Evolutionary conservation across 805 yeast genomes (phyloP).

Genomic region (Pichia phayaonensis): DNA sequence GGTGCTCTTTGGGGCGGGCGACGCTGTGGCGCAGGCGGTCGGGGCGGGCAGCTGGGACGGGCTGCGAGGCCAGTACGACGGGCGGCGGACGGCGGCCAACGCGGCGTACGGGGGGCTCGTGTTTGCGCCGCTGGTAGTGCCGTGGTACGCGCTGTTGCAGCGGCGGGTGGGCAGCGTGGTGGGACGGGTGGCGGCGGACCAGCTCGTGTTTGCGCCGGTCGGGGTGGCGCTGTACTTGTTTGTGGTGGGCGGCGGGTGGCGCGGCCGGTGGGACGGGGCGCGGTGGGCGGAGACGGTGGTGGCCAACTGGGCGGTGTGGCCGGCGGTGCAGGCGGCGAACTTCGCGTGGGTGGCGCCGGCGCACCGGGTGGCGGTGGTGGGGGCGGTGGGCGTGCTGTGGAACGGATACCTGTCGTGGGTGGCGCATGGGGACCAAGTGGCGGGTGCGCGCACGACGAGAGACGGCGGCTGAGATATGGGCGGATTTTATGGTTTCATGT

Average conservation of each 20-base stretch:
- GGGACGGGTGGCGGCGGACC: neutral
- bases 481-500: no score
- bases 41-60: neutral
- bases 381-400: conserved; percentile 72
- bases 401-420: conserved; percentile 49
- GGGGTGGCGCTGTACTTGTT: conserved; percentile 63
- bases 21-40: neutral
- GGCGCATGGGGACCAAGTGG: neutral
- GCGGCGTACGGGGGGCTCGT: neutral
- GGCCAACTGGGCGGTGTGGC: conserved; percentile 88
- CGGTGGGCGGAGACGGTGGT: conserved; percentile 62
- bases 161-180: neutral
- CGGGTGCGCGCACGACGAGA: no score
- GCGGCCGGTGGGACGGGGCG: conserved; percentile 47
- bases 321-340: conserved; percentile 72
- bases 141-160: neutral
- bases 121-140: neutral
- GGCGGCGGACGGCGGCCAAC: neutral
- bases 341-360: conserved; percentile 70
- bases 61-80: neutral
- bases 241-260: conserved; percentile 32
- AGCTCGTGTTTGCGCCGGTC: conserved; percentile 48
- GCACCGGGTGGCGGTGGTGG: conserved; percentile 60
- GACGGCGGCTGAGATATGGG: no score
- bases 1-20: neutral